Percentiles rank a stretch among this genome's conserved stretches.
Conservation (phyloP, 352 stramenopile genomes). For the Phytophthora tentaculata region DNA sequence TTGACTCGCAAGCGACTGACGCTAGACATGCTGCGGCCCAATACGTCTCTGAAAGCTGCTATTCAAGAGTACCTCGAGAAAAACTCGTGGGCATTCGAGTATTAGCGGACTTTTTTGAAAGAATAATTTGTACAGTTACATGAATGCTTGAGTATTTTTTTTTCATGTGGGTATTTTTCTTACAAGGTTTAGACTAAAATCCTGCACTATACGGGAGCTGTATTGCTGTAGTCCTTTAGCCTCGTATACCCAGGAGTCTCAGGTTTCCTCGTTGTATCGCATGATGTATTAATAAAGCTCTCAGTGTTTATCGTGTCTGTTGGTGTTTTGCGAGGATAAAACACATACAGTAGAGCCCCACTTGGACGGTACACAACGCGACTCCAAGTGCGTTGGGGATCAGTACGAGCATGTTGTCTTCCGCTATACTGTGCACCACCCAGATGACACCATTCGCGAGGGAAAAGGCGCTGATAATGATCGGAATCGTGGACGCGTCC, state of each 20-base stretch:
- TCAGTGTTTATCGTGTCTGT: background rate
- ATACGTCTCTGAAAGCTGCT: slow-evolving; percentile 64
- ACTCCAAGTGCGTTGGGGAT: slow-evolving; percentile 23
- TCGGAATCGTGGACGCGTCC: slow-evolving; percentile 42
- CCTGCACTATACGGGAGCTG: background rate
- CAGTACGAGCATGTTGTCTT: slow-evolving; percentile 41
- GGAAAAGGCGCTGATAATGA: slow-evolving; percentile 39
- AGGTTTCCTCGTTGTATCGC: background rate
- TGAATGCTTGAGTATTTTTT: background rate
- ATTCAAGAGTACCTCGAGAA: slow-evolving; percentile 81
- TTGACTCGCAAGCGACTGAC: slow-evolving; percentile 72
- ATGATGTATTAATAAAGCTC: background rate
- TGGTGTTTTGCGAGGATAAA: slow-evolving; percentile 1
- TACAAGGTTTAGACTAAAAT: no score
- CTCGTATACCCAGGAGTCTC: background rate
- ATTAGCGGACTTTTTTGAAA: slow-evolving; percentile 34
- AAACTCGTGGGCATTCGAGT: slow-evolving; percentile 81
- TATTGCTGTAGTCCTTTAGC: background rate
- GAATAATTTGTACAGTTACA: background rate
- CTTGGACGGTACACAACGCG: slow-evolving; percentile 22
- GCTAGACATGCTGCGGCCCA: slow-evolving; percentile 75
- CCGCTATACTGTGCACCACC: slow-evolving; percentile 37
- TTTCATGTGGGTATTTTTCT: no score
- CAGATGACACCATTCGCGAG: slow-evolving; percentile 45
- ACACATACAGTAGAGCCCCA: slow-evolving; percentile 27